Percentiles rank a stretch among this genome's conserved stretches.
These are phyloP conservation scores for Kodamaea alishanica DNA, from an alignment of 1,139 yeast species.

Conservation along the genomic window DNA sequence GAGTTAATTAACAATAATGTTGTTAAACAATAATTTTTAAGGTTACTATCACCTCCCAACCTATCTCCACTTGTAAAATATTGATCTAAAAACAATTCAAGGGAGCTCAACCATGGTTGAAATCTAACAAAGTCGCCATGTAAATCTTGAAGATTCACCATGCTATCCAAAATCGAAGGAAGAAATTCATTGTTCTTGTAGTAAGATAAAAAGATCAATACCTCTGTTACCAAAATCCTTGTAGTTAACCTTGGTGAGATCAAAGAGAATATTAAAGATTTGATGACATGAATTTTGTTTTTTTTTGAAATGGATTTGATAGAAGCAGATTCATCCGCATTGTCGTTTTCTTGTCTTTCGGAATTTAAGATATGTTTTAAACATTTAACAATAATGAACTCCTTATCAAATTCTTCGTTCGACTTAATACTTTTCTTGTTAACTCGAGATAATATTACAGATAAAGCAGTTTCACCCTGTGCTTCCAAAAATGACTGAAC, in stretches of 20 bases:
- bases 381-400: slow-evolving; percentile 37
- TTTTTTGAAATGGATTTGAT: slow-evolving; percentile 9
- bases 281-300: slow-evolving; percentile 32
- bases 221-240: slow-evolving; percentile 41
- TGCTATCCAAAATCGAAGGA: slow-evolving; percentile 30
- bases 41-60: slow-evolving; percentile 18
- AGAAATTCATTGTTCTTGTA: slow-evolving; percentile 23
- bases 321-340: slow-evolving; percentile 10
- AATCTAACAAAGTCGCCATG: slow-evolving; percentile 36
- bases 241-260: slow-evolving; percentile 42
- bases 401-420: slow-evolving; percentile 44
- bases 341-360: slow-evolving; percentile 17
- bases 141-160: slow-evolving; percentile 33
- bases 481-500: slow-evolving; percentile 30
- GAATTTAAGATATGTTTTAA: slow-evolving; percentile 32
- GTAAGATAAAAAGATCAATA: slow-evolving; percentile 36
- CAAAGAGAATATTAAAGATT: slow-evolving; percentile 36
- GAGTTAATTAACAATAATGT: slow-evolving; percentile 45
- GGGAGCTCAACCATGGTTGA: slow-evolving; percentile 42
- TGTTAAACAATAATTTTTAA: slow-evolving; percentile 42
- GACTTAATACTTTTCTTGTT: slow-evolving; percentile 43
- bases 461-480: slow-evolving; percentile 46
- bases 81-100: slow-evolving; percentile 36
- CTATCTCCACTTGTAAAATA: slow-evolving; percentile 22
- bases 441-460: slow-evolving; percentile 37